Conservation (phyloP, 176 grass and related monocot genomes). For the Themeda triandra region DNA sequence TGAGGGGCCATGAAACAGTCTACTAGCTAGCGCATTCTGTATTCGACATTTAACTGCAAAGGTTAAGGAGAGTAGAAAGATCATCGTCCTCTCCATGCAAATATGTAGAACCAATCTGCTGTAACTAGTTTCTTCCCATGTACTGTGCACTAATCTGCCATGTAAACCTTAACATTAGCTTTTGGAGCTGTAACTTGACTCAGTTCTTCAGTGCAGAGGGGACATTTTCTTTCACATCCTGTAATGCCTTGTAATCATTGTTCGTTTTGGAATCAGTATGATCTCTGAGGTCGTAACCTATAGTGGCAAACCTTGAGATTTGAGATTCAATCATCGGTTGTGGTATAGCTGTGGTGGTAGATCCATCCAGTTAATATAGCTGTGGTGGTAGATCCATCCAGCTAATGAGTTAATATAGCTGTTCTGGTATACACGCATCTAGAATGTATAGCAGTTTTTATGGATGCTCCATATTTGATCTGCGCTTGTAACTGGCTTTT, state of each 20-base stretch:
- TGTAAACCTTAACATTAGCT: constrained; percentile 9
- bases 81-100: constrained; percentile 17
- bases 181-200: not conserved
- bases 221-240: not conserved
- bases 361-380: not conserved
- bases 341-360: not conserved
- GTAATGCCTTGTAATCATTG: not conserved
- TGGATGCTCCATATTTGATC: not conserved
- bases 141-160: constrained; percentile 1
- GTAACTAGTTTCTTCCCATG: constrained; percentile 30
- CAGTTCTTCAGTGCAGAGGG: not conserved
- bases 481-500: not conserved
- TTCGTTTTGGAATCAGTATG: not conserved
- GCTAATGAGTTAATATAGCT: not conserved
- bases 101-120: constrained; percentile 44
- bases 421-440: not conserved
- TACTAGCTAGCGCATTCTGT: constrained; percentile 12
- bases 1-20: not conserved
- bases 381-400: not conserved
- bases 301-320: not conserved
- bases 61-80: constrained; percentile 26
- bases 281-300: not conserved
- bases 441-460: not conserved
- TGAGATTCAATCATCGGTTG: not conserved
- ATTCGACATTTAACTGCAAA: constrained; percentile 30